Base-by-base conservation (phyloP, 139 green algal species). In the Zygnema cylindricum region DNA sequence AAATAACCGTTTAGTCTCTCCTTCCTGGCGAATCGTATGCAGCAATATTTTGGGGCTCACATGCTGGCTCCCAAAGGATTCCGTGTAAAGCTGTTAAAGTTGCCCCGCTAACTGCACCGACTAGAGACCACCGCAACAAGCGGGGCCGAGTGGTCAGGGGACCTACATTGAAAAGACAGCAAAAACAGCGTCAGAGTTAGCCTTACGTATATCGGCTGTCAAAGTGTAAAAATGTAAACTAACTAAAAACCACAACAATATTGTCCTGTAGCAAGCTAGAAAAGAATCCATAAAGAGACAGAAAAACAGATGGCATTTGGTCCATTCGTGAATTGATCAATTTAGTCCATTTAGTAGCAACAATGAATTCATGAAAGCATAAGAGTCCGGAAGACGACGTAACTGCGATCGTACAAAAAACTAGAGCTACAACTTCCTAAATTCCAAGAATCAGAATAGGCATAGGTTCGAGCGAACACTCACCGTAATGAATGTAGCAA, bases 401-500 rank as follows among this genome's bases (percentile, higher is more conserved):
- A n/a, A n/a, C n/a, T n/a, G n/a, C n/a, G n/a, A n/a, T n/a, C n/a
- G n/a, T n/a, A n/a, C n/a, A n/a, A n/a, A n/a, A n/a, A n/a, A n/a
- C n/a, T n/a, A n/a, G n/a, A n/a, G n/a, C n/a, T n/a, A n/a, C n/a
- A n/a, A n/a, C n/a, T n/a, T n/a, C n/a, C n/a, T n/a, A n/a, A n/a
- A n/a, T n/a, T n/a, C n/a, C n/a, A n/a, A n/a, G n/a, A n/a, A n/a
- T n/a, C n/a, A n/a, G n/a, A n/a, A n/a, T n/a, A n/a, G n/a, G n/a
- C n/a, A n/a, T n/a, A n/a, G n/a, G n/a, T n/a, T n/a, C n/a, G n/a
- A n/a, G n/a, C n/a, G n/a, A n/a, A 79, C 7, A 16, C 71, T n/a
- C 16, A 79, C 71, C 38, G n/a, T 84, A 84, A 38, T 84, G 76
- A 2, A 84, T 33, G 76, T 57, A 84, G 76, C 76, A 84, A 3